Percentiles rank a stretch among this genome's conserved stretches.
Conservation (phyloP, 2,329 filamentous ascomycete species). For the Chaetomium globosum region DNA sequence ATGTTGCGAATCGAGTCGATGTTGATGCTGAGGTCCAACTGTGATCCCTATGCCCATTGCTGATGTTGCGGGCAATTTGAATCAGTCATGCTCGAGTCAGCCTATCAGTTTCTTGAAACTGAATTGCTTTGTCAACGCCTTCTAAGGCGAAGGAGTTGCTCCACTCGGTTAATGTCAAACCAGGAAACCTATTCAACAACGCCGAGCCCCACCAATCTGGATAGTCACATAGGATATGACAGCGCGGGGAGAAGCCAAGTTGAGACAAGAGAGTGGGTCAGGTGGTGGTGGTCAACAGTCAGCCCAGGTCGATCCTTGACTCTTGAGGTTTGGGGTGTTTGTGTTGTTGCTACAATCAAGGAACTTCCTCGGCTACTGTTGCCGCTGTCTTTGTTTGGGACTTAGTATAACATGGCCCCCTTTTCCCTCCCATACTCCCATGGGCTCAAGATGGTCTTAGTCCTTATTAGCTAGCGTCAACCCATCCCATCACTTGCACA, state of each 20-base stretch:
- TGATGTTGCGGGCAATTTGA: background rate
- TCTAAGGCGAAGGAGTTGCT: background rate
- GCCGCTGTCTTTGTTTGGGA: background rate
- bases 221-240: background rate
- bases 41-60: background rate
- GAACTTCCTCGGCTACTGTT: background rate
- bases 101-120: conserved; percentile 3
- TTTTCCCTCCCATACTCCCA: background rate
- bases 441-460: background rate
- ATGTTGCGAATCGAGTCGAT: conserved; percentile 8
- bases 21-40: background rate
- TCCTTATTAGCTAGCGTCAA: conserved; percentile 6
- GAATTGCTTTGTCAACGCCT: background rate
- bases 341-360: background rate
- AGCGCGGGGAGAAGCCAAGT: background rate
- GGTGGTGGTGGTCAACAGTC: background rate
- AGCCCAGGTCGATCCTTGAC: conserved; percentile 8
- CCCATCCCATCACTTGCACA: background rate
- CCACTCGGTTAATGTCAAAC: background rate
- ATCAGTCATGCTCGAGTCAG: background rate
- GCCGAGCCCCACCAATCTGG: conserved; percentile 1
- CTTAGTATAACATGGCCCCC: background rate
- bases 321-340: conserved; percentile 3
- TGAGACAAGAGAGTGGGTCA: conserved; percentile 8
- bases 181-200: background rate